A percentile compares a stretch with the other conserved stretches of the same genome.
Conservation (phyloP, 176 grass and related monocot genomes). For the Musa acuminata region DNA sequence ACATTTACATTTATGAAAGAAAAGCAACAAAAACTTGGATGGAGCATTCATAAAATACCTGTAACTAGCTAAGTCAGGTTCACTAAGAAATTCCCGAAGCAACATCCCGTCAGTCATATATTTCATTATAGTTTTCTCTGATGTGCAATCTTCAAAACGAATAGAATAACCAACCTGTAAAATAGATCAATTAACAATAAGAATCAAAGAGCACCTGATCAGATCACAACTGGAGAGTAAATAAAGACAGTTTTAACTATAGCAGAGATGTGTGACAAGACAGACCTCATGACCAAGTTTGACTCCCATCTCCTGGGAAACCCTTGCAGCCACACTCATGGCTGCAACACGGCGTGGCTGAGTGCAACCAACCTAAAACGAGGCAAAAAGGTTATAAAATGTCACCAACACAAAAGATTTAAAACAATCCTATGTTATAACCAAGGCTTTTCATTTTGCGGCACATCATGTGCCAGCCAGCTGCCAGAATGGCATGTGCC, state of each 20-base stretch:
- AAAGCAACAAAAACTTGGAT: not conserved
- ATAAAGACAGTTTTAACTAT: slow-evolving; percentile 15
- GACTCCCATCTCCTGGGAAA: slow-evolving; percentile 94
- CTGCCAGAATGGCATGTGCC: no score
- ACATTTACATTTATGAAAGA: not conserved
- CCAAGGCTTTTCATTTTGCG: no score
- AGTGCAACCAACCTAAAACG: no score
- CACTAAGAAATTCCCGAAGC: slow-evolving; percentile 86
- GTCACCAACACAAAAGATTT: no score
- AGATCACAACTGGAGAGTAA: slow-evolving; percentile 8
- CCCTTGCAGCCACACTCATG: no score
- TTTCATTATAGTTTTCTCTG: slow-evolving; percentile 89
- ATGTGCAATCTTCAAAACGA: slow-evolving; percentile 97
- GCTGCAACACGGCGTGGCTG: no score
- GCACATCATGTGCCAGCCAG: no score
- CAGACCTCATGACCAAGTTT: slow-evolving; percentile 94
- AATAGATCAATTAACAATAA: slow-evolving; percentile 19
- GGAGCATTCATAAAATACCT: slow-evolving; percentile 26
- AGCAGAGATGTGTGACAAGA: not conserved
- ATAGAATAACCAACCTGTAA: slow-evolving; percentile 96
- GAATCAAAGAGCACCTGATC: not conserved
- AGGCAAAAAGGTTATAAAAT: no score
- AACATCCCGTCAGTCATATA: slow-evolving; percentile 99
- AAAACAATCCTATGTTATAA: no score
- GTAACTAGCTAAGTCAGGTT: slow-evolving; percentile 88